A percentile compares a stretch with the other conserved stretches of the same genome.
Conservation (phyloP, 306 rosid genomes). For the Cajanus cajan region DNA sequence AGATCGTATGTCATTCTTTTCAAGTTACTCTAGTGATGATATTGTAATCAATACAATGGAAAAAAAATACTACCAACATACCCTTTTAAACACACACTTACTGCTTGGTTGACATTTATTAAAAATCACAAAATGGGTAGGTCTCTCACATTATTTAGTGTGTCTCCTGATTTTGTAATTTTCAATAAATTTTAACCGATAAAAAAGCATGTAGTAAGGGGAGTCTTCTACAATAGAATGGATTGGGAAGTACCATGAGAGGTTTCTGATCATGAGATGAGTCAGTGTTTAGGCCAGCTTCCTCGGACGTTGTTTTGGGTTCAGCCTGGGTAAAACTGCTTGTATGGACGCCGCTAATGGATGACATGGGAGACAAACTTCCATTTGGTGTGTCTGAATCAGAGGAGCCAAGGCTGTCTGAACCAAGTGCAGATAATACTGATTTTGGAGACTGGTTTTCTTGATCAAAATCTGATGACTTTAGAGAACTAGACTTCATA, state of each 20-base stretch:
- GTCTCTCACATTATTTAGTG: no score
- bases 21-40: not conserved
- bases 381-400: slow-evolving; percentile 52
- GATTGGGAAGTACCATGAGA: slow-evolving; percentile 45
- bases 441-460: slow-evolving; percentile 76
- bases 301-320: slow-evolving; percentile 40
- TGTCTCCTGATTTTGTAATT: no score
- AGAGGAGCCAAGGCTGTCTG: slow-evolving; percentile 45
- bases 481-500: slow-evolving; percentile 45
- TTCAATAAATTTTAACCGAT: no score
- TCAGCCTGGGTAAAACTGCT: slow-evolving; percentile 28
- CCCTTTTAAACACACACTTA: no score
- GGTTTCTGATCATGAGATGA: slow-evolving; percentile 32
- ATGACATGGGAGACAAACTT: slow-evolving; percentile 54
- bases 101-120: no score
- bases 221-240: not conserved
- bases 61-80: no score
- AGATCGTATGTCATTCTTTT: not conserved
- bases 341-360: slow-evolving; percentile 32
- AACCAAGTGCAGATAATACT: slow-evolving; percentile 46
- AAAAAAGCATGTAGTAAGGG: no score
- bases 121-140: no score
- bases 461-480: slow-evolving; percentile 44
- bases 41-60: not conserved
- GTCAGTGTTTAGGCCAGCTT: slow-evolving; percentile 27